phyloP scores from a whole-genome alignment of 116 monocot species.

The Posidonia oceanica region DNA sequence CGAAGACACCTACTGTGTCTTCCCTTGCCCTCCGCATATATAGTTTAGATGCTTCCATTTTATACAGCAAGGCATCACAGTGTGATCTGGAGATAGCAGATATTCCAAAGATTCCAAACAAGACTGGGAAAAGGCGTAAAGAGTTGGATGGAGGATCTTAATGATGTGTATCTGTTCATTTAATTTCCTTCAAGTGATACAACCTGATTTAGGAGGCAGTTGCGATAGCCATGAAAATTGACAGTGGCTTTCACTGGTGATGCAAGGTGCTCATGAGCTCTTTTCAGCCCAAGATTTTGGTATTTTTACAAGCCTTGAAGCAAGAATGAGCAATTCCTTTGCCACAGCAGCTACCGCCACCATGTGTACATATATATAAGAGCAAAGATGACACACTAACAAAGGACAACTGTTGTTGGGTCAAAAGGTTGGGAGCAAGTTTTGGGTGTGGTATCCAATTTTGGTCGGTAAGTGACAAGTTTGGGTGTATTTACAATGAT shows the following conservation, averaged over 20 bases:
- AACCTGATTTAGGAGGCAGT: neutral
- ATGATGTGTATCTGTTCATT: neutral
- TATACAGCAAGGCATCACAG: slow-evolving; percentile 43
- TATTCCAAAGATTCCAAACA: slow-evolving; percentile 28
- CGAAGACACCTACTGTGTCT: slow-evolving; percentile 57
- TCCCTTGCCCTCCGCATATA: slow-evolving; percentile 82
- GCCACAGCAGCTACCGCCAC: neutral
- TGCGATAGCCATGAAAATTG: neutral
- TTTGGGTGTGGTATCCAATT: neutral
- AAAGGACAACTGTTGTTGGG: neutral
- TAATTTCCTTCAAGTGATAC: neutral
- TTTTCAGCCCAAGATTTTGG: neutral
- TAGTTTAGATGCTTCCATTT: slow-evolving; percentile 69
- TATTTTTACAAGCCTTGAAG: neutral
- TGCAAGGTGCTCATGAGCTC: neutral
- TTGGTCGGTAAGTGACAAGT: neutral
- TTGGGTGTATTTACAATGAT: neutral
- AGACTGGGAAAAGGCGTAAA: slow-evolving; percentile 61
- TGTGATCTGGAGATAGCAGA: slow-evolving; percentile 26
- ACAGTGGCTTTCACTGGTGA: neutral
- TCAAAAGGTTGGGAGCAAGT: neutral
- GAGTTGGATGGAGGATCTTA: slow-evolving; percentile 43
- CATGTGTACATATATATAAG: slow-evolving; percentile 5
- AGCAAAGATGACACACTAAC: slow-evolving; percentile 5
- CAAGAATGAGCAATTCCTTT: neutral